Evolutionary conservation across 2,329 filamentous ascomycete genomes (phyloP).

Genomic region (Epichloe elymi): DNA sequence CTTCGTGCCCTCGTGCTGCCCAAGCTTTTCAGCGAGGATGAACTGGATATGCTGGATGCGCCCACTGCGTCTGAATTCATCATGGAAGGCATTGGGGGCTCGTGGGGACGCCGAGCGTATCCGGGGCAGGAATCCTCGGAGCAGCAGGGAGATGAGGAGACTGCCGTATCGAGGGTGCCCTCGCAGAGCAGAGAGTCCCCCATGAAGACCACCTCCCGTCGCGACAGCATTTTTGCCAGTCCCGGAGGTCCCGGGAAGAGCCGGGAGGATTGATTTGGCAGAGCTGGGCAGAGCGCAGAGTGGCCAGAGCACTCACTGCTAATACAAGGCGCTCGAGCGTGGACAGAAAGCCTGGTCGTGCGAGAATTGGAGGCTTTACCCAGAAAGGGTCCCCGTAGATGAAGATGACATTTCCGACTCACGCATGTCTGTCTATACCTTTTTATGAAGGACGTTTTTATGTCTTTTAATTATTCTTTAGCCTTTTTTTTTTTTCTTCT

Average conservation of each 20-base stretch:
- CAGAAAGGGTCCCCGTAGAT: not conserved
- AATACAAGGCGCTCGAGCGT: slow-evolving; percentile 17
- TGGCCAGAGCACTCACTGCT: slow-evolving; percentile 14
- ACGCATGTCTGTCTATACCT: too few species aligned
- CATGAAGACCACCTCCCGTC: slow-evolving; percentile 5
- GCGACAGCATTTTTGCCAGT: slow-evolving; percentile 15
- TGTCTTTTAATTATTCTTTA: too few species aligned
- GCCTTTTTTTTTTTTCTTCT: too few species aligned
- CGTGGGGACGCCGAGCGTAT: slow-evolving; percentile 30
- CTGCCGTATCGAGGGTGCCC: slow-evolving; percentile 3
- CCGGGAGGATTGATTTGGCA: slow-evolving; percentile 21
- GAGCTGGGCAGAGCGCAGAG: slow-evolving; percentile 20
- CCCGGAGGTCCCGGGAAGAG: slow-evolving; percentile 17
- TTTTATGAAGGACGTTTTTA: too few species aligned
- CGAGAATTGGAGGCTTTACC: not conserved
- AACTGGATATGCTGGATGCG: slow-evolving; percentile 52
- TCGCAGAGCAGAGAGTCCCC: slow-evolving; percentile 5
- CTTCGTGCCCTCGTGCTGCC: slow-evolving; percentile 52
- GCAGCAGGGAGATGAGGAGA: not conserved
- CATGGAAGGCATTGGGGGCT: slow-evolving; percentile 62
- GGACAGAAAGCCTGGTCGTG: slow-evolving; percentile 6
- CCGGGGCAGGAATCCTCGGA: slow-evolving; percentile 7
- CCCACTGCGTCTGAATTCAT: slow-evolving; percentile 63
- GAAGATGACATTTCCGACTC: too few species aligned
- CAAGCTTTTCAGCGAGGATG: slow-evolving; percentile 42